Conservation (phyloP, 1,139 yeast species). For the Meyerozyma smithsonii region DNA sequence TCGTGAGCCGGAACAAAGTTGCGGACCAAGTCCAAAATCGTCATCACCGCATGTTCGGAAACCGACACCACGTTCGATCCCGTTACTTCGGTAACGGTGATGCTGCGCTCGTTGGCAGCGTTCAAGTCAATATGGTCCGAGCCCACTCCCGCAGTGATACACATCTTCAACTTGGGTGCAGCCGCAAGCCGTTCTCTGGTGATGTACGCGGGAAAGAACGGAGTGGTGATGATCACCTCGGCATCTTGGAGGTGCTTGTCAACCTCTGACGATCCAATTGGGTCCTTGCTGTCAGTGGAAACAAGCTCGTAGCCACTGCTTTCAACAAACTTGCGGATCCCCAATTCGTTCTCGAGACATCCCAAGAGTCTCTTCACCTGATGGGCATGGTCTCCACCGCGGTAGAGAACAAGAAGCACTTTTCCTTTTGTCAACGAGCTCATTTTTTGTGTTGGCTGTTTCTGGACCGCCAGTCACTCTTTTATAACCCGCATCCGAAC, state of each 20-base stretch:
- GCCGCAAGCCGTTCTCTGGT: slow-evolving; percentile 60
- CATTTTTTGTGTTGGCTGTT: neutral
- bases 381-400: slow-evolving; percentile 23
- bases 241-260: slow-evolving; percentile 54
- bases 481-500: neutral
- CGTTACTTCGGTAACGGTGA: slow-evolving; percentile 78
- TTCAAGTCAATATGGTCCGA: slow-evolving; percentile 76
- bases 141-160: slow-evolving; percentile 83
- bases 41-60: slow-evolving; percentile 78
- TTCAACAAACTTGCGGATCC: slow-evolving; percentile 63
- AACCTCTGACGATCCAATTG: slow-evolving; percentile 47
- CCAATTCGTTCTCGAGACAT: slow-evolving; percentile 70
- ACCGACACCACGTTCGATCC: slow-evolving; percentile 79
- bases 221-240: slow-evolving; percentile 75
- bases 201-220: slow-evolving; percentile 80
- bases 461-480: neutral
- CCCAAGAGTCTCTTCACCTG: slow-evolving; percentile 50
- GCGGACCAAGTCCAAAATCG: slow-evolving; percentile 65
- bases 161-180: slow-evolving; percentile 69
- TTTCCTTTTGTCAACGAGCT: slow-evolving; percentile 26
- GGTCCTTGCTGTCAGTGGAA: slow-evolving; percentile 44
- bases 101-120: slow-evolving; percentile 60
- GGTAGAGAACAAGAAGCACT: slow-evolving; percentile 53
- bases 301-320: slow-evolving; percentile 63
- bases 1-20: slow-evolving; percentile 78